Conservation (phyloP, 768 basidiomycete species). For the Artomyces pyxidatus region DNA sequence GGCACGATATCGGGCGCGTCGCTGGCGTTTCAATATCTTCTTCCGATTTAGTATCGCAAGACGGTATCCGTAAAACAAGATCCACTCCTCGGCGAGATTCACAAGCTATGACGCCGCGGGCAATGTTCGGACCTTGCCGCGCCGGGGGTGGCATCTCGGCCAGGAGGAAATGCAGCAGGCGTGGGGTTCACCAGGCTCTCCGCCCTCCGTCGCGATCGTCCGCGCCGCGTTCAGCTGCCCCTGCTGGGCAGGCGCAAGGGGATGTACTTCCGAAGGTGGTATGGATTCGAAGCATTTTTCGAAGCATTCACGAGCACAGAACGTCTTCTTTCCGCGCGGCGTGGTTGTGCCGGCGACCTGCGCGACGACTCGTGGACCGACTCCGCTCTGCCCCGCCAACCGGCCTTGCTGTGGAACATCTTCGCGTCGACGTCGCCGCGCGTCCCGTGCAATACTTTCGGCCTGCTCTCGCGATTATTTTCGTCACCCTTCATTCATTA, state of each 20-base stretch:
- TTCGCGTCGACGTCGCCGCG: no score
- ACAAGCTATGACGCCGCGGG: conserved; percentile 31
- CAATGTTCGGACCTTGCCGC: conserved; percentile 19
- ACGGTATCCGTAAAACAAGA: conserved; percentile 90
- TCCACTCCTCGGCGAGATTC: conserved; percentile 78
- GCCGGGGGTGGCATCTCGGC: conserved; percentile 54
- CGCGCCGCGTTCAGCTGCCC: conserved; percentile 32
- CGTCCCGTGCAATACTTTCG: no score
- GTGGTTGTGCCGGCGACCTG: conserved; percentile 17
- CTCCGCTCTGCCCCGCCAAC: conserved; percentile 34
- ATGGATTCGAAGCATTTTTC: no score
- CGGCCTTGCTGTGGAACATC: no score
- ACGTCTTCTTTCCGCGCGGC: conserved; percentile 68
- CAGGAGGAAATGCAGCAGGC: conserved; percentile 57
- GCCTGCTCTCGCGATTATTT: no score
- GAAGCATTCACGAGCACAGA: conserved; percentile 86
- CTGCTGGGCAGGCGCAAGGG: conserved; percentile 64
- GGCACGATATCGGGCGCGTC: conserved; percentile 67
- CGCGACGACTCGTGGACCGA: conserved; percentile 22
- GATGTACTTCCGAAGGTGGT: conserved; percentile 91
- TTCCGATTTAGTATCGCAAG: conserved; percentile 64
- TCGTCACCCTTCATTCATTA: no score
- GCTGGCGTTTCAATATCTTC: conserved; percentile 64
- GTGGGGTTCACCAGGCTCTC: conserved; percentile 49
- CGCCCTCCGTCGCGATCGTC: conserved; percentile 30